Base-by-base conservation (phyloP, 2,329 filamentous ascomycete species). In the Microcyclospora pomicola region DNA sequence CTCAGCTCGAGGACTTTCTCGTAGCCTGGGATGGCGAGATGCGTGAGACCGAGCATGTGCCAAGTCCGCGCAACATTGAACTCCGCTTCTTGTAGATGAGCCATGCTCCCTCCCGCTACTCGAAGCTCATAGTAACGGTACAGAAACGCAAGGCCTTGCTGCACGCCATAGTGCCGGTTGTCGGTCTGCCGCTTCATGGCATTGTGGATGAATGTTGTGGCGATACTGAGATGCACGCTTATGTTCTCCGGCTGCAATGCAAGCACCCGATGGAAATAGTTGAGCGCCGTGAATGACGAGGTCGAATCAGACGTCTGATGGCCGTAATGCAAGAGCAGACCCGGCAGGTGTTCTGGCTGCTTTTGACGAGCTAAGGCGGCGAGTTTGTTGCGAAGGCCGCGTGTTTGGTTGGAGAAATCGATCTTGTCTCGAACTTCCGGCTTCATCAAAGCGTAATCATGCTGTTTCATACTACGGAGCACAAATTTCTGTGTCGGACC, bases 401-500 rank as follows among this genome's bases (percentile, higher is more conserved):
- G 51, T 44, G 58, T 59, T 39, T 60, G 58, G 19, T 63, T 59
- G 31, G 62, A 55, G 48, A 61, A 59, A 19, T 65, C 59, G 45
- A 59, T 63, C 34, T 48, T 54, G 1, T 63, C 49, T 11, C 70
- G 65, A 16, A 68, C 62, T 11, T 68, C 63, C 11, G 71, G 66
- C 2, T 67, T 64, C 2, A 80, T 65, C 2, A 82, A 67, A 4
- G 67, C 64, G 45, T 73, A 80, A 59, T 98, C 91, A 65, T 93
- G 82, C 3, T 77, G 76, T 59, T 93, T 92, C 61, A 98, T 83
- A 60, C 93, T 85, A 4, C 91, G 78, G 41, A 95, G 69, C 51
- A 96, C 77, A 54, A 83, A 93, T 58, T 96, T 96, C 59, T 94
- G 86, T 14, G 80, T 79, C 0, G 84, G 79, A 0, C 83, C 82